These are phyloP conservation scores for Phytophthora meadii DNA, from an alignment of 352 stramenopile genomes.

Conservation along the genomic window DNA sequence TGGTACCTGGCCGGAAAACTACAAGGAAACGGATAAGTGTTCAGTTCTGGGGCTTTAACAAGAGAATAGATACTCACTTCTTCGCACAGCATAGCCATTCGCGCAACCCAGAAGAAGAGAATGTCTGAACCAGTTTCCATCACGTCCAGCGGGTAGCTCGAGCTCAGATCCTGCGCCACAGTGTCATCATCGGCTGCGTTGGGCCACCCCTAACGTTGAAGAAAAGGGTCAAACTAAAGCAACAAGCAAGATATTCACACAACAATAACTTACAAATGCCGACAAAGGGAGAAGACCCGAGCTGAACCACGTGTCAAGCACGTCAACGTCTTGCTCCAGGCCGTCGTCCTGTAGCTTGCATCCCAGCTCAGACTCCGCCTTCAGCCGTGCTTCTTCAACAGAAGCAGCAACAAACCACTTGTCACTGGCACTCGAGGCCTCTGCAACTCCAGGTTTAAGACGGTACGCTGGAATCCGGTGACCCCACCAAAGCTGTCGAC, in stretches of 20 bases:
- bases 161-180: constrained; percentile 32
- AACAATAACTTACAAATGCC: constrained; percentile 59
- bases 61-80: constrained; percentile 69
- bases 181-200: constrained; percentile 68
- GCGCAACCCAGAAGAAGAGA: constrained; percentile 99
- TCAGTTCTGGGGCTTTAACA: not conserved
- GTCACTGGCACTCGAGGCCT: constrained; percentile 34
- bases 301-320: constrained; percentile 99
- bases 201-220: constrained; percentile 90
- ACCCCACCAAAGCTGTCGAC: constrained; percentile 99
- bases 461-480: constrained; percentile 99
- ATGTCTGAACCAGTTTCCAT: constrained; percentile 98
- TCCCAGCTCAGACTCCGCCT: constrained; percentile 88
- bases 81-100: constrained; percentile 99
- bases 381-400: constrained; percentile 90
- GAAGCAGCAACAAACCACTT: constrained; percentile 96
- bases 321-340: constrained; percentile 97
- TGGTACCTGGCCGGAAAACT: constrained; percentile 95
- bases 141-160: constrained; percentile 70
- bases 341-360: constrained; percentile 74
- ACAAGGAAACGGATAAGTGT: not conserved
- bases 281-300: constrained; percentile 96
- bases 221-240: constrained; percentile 52
- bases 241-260: not conserved
- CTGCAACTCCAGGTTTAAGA: constrained; percentile 42